Base-by-base conservation (phyloP, 768 basidiomycete species). In the Collybia nuda region DNA sequence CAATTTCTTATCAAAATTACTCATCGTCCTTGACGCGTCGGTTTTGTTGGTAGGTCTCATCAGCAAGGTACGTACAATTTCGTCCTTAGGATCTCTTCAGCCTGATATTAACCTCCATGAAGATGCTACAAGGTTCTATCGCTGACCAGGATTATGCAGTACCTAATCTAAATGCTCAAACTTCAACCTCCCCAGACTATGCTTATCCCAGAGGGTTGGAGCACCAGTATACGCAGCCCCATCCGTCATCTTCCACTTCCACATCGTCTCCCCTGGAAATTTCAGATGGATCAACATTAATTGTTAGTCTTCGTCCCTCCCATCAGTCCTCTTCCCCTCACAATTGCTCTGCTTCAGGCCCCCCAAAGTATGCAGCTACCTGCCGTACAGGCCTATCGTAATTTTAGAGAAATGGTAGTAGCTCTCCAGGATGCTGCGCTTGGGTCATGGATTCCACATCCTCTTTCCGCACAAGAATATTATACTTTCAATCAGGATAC, bases 401-500 rank as follows among this genome's bases (percentile, higher is more conserved):
- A 53, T 24, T 26, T 53, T 32, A 29, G 11, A n/a, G 19, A 52
- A 23, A 24, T 42, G 2, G 44, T 58, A 23, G 36, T 23, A 14
- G 43, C 46, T 23, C 28, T 55, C 15, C 43, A 40, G 32, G 21
- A 21, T 15, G 24, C 6, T 7, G 51, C 56, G 9, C 45, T 53
- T 21, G 44, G 48, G 24, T 52, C 58, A 37, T 57, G 58, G 51
- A 48, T 58, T 15, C 63, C 63, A 29, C 58, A 51, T 26, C 48
- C 53, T 29, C 56, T 58, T 14, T 54, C 59, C 2, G 43, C 44
- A 15, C 24, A 55, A 19, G 60, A 67, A 28, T 23, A 54, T 18
- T 11, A 37, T 17, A 28, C 5, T n/a, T 40, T 56, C 28, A 58
- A 51, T 22, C 28, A 19, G 7, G 60, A 63, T 18, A 60, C 59